A percentile compares a stretch with the other conserved stretches of the same genome.
phyloP scores from a whole-genome alignment of 352 stramenopile species.

The Pythium oligandrum region DNA sequence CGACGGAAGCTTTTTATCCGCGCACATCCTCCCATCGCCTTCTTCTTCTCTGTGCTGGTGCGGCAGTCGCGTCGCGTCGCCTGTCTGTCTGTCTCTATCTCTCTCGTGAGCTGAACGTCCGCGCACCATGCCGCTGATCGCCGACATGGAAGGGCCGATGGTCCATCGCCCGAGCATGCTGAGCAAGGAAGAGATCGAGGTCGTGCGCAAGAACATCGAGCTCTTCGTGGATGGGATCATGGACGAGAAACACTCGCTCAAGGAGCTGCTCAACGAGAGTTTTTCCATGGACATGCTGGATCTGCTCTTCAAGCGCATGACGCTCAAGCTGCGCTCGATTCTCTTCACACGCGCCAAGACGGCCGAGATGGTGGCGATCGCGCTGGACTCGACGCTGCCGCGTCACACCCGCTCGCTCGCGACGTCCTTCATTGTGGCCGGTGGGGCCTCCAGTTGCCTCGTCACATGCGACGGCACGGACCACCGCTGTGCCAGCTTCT shows the following conservation, averaged over 20 bases:
- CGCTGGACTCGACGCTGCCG: slow-evolving; percentile 44
- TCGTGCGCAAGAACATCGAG: slow-evolving; percentile 69
- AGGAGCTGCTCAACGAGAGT: slow-evolving; percentile 70
- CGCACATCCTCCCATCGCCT: too few relatives aligned
- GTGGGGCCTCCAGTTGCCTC: slow-evolving; percentile 50
- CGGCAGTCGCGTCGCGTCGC: too few relatives aligned
- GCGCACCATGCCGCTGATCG: too few relatives aligned
- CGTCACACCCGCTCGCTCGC: slow-evolving; percentile 66
- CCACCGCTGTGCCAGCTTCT: slow-evolving; percentile 59
- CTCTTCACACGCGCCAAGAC: slow-evolving; percentile 68
- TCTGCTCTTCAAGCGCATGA: slow-evolving; percentile 85
- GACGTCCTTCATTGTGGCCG: slow-evolving; percentile 75
- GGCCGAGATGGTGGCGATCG: slow-evolving; percentile 65
- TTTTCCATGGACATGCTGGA: slow-evolving; percentile 84
- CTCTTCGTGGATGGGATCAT: slow-evolving; percentile 79
- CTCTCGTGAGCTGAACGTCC: too few relatives aligned
- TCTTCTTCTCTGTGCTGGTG: too few relatives aligned
- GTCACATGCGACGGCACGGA: slow-evolving; percentile 37
- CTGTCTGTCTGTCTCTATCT: too few relatives aligned
- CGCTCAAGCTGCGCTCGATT: slow-evolving; percentile 61
- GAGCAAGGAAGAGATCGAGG: slow-evolving; percentile 46
- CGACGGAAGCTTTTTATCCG: too few relatives aligned
- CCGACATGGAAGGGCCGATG: too few relatives aligned
- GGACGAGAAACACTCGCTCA: slow-evolving; percentile 49
- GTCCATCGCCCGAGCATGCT: slow-evolving; percentile 19